These are phyloP conservation scores for Aspergillus japonicus DNA, from an alignment of 2,329 filamentous ascomycete species.

Conservation along the genomic window DNA sequence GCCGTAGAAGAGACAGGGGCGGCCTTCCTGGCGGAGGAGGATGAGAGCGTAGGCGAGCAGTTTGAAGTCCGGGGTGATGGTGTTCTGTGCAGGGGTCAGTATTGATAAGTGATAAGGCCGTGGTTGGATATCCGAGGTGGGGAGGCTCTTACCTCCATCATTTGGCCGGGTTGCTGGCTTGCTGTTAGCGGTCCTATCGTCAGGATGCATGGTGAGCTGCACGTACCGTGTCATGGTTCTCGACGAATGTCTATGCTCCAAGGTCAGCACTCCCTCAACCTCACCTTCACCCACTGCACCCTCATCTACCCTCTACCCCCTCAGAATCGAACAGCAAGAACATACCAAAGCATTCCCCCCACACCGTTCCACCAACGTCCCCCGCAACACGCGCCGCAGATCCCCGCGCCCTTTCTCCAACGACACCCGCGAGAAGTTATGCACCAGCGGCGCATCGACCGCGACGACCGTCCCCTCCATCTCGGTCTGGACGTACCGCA, in stretches of 20 bases:
- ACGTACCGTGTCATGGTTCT: slow-evolving; percentile 67
- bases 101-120: background rate
- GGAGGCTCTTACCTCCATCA: slow-evolving; percentile 31
- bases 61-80: background rate
- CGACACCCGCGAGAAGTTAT: slow-evolving; percentile 59
- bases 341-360: slow-evolving; percentile 58
- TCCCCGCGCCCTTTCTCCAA: slow-evolving; percentile 55
- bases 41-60: slow-evolving; percentile 8
- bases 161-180: slow-evolving; percentile 16
- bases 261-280: slow-evolving; percentile 1
- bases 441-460: slow-evolving; percentile 63
- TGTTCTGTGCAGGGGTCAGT: background rate
- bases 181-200: background rate
- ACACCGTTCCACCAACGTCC: slow-evolving; percentile 55
- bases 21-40: slow-evolving; percentile 10
- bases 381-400: slow-evolving; percentile 62
- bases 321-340: background rate
- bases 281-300: too few species aligned
- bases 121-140: background rate
- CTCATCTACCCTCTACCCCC: too few species aligned
- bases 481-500: slow-evolving; percentile 53
- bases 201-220: too few species aligned
- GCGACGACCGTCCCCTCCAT: slow-evolving; percentile 61
- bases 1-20: slow-evolving; percentile 10
- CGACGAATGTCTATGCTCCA: slow-evolving; percentile 64